Conservation (phyloP, 2,329 filamentous ascomycete genomes). For the Pyrenochaeta sp. region DNA sequence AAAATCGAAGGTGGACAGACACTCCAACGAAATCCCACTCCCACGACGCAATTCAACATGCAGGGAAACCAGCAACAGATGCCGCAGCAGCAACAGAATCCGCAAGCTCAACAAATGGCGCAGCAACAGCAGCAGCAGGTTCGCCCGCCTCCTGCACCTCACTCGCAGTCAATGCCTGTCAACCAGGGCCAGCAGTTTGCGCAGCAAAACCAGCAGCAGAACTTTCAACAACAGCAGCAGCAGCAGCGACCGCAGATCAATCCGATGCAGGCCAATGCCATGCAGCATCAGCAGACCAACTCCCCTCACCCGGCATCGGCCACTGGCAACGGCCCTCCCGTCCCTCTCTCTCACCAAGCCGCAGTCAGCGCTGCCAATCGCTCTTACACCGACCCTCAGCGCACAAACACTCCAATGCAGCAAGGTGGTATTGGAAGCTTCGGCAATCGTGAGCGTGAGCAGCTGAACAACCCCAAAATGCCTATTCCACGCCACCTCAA, state of each 20-base stretch:
- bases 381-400: constrained; percentile 46
- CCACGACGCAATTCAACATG: constrained; percentile 37
- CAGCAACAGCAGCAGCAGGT: constrained; percentile 27
- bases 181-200: constrained; percentile 36
- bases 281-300: constrained; percentile 44
- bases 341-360: constrained; percentile 54
- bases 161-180: constrained; percentile 37
- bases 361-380: constrained; percentile 53
- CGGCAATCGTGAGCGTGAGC: constrained; percentile 47
- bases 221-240: constrained; percentile 38
- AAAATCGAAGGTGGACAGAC: constrained; percentile 44
- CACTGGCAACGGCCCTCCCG: constrained; percentile 41
- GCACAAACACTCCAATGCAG: constrained; percentile 45
- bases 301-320: constrained; percentile 49
- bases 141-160: constrained; percentile 37
- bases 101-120: constrained; percentile 26
- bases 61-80: constrained; percentile 30
- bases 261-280: constrained; percentile 43
- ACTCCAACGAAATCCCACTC: constrained; percentile 30
- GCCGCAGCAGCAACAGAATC: constrained; percentile 25
- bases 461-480: constrained; percentile 68
- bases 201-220: constrained; percentile 35
- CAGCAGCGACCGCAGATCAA: constrained; percentile 47
- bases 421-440: constrained; percentile 40
- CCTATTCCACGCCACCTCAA: constrained; percentile 84